A percentile compares a stretch with the other conserved stretches of the same genome.
phyloP scores from a whole-genome alignment of 2,329 filamentous ascomycete species.

The Claviceps sp. region DNA sequence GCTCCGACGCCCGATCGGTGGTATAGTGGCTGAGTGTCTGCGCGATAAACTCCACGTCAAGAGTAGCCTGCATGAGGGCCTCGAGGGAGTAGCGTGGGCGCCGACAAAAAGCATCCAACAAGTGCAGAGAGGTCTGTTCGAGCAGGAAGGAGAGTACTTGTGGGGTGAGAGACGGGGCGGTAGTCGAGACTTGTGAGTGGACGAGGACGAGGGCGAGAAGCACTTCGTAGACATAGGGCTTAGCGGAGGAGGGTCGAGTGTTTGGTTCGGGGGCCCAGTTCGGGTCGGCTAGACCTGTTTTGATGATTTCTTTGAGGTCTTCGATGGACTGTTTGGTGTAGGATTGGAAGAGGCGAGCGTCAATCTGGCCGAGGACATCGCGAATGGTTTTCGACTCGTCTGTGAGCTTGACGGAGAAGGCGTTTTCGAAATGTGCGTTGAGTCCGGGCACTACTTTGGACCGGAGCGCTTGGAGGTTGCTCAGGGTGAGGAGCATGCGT shows the following conservation, averaged over 20 bases:
- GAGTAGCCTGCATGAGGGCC: conserved; percentile 87
- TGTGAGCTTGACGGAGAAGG: conserved; percentile 86
- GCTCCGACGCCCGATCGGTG: conserved; percentile 64
- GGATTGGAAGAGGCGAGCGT: conserved; percentile 78
- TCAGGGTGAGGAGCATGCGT: conserved; percentile 85
- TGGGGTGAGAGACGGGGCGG: conserved; percentile 58
- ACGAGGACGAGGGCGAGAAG: conserved; percentile 79
- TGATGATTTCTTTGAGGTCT: conserved; percentile 55
- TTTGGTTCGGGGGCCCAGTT: conserved; percentile 53
- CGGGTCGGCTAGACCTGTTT: conserved; percentile 54
- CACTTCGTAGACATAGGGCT: conserved; percentile 78
- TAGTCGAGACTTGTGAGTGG: conserved; percentile 79
- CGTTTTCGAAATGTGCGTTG: conserved; percentile 84
- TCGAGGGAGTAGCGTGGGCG: conserved; percentile 59
- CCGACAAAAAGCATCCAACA: conserved; percentile 67
- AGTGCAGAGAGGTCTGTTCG: conserved; percentile 63
- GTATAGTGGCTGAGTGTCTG: conserved; percentile 88
- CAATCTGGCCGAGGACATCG: conserved; percentile 82
- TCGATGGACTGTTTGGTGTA: conserved; percentile 72
- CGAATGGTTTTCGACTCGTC: conserved; percentile 87
- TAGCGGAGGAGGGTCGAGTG: conserved; percentile 57
- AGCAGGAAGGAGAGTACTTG: conserved; percentile 79
- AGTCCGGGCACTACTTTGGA: conserved; percentile 72
- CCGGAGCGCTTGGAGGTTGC: conserved; percentile 76
- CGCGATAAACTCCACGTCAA: conserved; percentile 93